Conservation (phyloP, 345 rosid genomes). For the Rubroshorea leprosula region DNA sequence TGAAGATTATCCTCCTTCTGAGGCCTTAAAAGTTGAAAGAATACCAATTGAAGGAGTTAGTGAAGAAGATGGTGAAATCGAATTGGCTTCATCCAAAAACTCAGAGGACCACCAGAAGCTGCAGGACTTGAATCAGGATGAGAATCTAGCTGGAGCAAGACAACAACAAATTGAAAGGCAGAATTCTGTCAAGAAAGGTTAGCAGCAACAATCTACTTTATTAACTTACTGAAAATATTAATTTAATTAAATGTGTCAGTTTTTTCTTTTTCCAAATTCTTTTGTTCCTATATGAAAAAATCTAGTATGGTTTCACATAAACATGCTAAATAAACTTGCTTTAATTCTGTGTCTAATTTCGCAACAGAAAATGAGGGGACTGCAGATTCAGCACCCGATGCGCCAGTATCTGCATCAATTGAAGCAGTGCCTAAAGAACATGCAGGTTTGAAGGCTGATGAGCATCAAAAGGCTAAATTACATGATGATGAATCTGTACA, state of each 20-base stretch:
- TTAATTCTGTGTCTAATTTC: neutral
- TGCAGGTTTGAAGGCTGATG: conserved; percentile 11
- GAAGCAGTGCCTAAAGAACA: conserved; percentile 20
- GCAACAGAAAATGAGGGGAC: conserved; percentile 21
- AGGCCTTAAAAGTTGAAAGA: conserved; percentile 11
- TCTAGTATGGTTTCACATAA: neutral
- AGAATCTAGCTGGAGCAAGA: conserved; percentile 9
- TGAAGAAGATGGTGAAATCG: conserved; percentile 10
- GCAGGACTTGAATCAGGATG: conserved; percentile 5
- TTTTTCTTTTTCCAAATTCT: neutral
- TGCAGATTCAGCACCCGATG: conserved; percentile 4
- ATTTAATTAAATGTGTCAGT: no score
- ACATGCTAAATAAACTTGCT: neutral
- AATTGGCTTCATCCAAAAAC: conserved; percentile 4
- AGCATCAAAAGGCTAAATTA: conserved; percentile 9
- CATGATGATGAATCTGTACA: neutral
- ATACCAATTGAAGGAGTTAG: conserved; percentile 15
- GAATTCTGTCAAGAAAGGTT: conserved; percentile 27
- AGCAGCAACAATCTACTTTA: neutral
- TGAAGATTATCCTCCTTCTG: conserved; percentile 18
- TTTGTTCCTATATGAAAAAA: conserved; percentile 7
- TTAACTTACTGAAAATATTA: no score
- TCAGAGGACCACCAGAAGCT: no score
- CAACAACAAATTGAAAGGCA: conserved; percentile 17
- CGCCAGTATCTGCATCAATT: conserved; percentile 4